Evolutionary conservation across 306 rosid species (phyloP).

Genomic region (Psophocarpus tetragonolobus): DNA sequence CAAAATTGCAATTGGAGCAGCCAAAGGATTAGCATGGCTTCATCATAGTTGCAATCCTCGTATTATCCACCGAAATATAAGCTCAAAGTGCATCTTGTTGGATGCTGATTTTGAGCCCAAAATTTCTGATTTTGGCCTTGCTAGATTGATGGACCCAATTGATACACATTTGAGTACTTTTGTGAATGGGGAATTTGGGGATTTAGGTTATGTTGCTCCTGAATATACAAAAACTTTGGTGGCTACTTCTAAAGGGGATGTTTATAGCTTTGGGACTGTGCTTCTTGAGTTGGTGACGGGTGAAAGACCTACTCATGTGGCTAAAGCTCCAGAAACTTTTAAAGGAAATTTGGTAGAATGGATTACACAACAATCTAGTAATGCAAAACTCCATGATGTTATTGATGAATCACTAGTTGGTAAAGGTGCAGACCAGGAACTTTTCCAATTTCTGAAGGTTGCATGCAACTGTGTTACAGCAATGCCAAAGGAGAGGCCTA

Average conservation of each 20-base stretch:
- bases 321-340: constrained; percentile 75
- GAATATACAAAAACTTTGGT: constrained; percentile 82
- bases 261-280: constrained; percentile 85
- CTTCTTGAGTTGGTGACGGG: constrained; percentile 93
- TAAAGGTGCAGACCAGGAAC: constrained; percentile 66
- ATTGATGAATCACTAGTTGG: constrained; percentile 66
- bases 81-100: constrained; percentile 89
- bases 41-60: constrained; percentile 96
- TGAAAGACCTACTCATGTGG: constrained; percentile 70
- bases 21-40: constrained; percentile 91
- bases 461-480: constrained; percentile 72
- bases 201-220: constrained; percentile 94
- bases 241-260: constrained; percentile 92
- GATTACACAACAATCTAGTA: constrained; percentile 51
- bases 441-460: constrained; percentile 80
- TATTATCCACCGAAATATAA: constrained; percentile 87
- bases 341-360: constrained; percentile 89
- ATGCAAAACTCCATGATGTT: constrained; percentile 56
- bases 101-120: constrained; percentile 74
- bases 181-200: constrained; percentile 96
- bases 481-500: constrained; percentile 79
- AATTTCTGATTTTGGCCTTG: constrained; percentile 95
- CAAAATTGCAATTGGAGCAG: constrained; percentile 85
- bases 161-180: constrained; percentile 97
- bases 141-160: constrained; percentile 90